A percentile compares a stretch with the other conserved stretches of the same genome.
Conservation (phyloP, 805 yeast species). For the Yarrowia sp. region DNA sequence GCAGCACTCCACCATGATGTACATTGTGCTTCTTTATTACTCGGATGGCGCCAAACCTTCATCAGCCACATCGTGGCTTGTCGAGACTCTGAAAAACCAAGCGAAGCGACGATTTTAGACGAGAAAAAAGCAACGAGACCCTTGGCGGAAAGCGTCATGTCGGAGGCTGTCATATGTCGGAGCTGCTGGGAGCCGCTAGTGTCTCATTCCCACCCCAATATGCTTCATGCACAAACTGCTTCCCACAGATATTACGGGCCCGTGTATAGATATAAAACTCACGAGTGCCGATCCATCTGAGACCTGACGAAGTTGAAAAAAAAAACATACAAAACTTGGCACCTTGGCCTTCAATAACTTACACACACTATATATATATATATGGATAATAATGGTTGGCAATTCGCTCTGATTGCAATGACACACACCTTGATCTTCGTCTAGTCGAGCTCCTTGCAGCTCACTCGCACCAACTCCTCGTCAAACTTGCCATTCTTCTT, state of each 20-base stretch:
- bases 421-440: constrained; percentile 14
- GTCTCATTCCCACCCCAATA: neutral
- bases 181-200: constrained; percentile 2
- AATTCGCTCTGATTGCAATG: constrained; percentile 1
- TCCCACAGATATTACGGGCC: neutral
- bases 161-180: constrained; percentile 3
- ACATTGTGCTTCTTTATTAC: neutral
- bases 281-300: neutral
- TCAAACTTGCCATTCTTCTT: constrained; percentile 44
- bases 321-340: constrained; percentile 21
- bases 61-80: neutral
- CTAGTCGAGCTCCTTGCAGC: constrained; percentile 42
- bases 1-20: neutral
- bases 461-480: constrained; percentile 47
- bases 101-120: neutral
- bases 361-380: constrained; percentile 32
- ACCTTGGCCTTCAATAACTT: constrained; percentile 28
- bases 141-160: constrained; percentile 3
- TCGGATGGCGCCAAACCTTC: neutral
- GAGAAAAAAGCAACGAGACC: constrained; percentile 11
- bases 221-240: neutral
- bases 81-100: neutral
- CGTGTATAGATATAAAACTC: neutral
- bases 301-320: neutral
- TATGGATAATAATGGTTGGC: constrained; percentile 8